phyloP scores from a whole-genome alignment of 805 yeast species.

The Metschnikowia orientalis region DNA sequence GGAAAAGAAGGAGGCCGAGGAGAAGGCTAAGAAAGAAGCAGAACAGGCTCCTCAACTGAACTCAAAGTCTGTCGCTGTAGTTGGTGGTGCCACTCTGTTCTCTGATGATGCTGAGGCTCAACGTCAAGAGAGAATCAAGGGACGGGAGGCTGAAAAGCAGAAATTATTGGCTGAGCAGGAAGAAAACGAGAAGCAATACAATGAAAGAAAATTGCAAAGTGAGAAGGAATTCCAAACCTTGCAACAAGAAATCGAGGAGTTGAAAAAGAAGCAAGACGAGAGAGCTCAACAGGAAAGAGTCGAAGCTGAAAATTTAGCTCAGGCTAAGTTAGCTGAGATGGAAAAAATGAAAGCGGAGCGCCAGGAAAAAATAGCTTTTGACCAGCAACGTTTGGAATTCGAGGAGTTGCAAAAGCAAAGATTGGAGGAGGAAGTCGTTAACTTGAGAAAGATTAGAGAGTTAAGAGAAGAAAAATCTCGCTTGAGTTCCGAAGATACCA shows the following conservation, averaged over 20 bases:
- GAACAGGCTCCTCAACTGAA: no score
- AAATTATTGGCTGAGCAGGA: slow-evolving; percentile 21
- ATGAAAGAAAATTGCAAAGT: slow-evolving; percentile 23
- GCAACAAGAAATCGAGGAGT: slow-evolving; percentile 30
- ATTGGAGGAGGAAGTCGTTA: slow-evolving; percentile 36
- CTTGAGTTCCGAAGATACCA: slow-evolving; percentile 20
- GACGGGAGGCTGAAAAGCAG: slow-evolving; percentile 26
- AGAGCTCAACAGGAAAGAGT: slow-evolving; percentile 23
- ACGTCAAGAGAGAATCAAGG: slow-evolving; percentile 22
- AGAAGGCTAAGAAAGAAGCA: slow-evolving; percentile 8
- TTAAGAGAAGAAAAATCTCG: slow-evolving; percentile 37
- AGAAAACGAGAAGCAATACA: slow-evolving; percentile 25
- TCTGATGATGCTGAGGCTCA: slow-evolving; percentile 24
- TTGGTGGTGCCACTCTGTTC: not conserved
- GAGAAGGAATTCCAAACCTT: slow-evolving; percentile 26
- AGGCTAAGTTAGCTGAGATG: slow-evolving; percentile 29
- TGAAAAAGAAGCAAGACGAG: slow-evolving; percentile 21
- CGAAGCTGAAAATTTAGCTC: slow-evolving; percentile 30
- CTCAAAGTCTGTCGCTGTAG: slow-evolving; percentile 14
- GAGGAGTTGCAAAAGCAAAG: slow-evolving; percentile 37
- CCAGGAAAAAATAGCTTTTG: slow-evolving; percentile 28
- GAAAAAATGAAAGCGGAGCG: slow-evolving; percentile 34
- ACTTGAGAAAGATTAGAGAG: slow-evolving; percentile 36
- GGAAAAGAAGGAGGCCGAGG: slow-evolving; percentile 5
- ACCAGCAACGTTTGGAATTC: slow-evolving; percentile 27